phyloP scores from a whole-genome alignment of 306 rosid species.

The Malus fusca region DNA sequence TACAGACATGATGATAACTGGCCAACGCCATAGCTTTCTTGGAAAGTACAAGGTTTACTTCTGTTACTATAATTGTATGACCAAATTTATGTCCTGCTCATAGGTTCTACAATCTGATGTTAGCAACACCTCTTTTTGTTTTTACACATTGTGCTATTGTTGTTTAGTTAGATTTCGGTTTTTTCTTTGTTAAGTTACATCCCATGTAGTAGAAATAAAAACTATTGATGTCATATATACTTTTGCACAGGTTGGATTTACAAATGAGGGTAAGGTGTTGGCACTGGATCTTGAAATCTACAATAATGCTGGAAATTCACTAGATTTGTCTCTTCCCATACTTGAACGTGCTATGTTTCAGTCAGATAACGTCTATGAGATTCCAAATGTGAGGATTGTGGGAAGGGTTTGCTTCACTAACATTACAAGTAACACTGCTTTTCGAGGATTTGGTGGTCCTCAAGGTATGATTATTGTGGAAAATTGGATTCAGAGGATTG shows the following conservation, averaged over 20 bases:
- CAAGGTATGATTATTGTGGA: conserved; percentile 95
- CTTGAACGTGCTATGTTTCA: conserved; percentile 97
- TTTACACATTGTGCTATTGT: background rate
- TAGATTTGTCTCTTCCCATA: conserved; percentile 76
- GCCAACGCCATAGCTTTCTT: conserved; percentile 94
- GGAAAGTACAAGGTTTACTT: conserved; percentile 83
- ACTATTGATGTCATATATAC: conserved; percentile 9
- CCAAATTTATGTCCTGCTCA: background rate
- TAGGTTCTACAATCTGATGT: background rate
- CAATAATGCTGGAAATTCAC: conserved; percentile 85
- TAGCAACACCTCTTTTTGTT: background rate
- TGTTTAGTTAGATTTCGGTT: background rate
- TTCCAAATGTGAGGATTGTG: conserved; percentile 72
- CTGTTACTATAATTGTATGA: background rate
- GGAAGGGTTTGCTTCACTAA: conserved; percentile 90
- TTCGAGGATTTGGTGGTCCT: conserved; percentile 98
- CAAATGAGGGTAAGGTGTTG: conserved; percentile 81
- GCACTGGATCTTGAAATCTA: conserved; percentile 84
- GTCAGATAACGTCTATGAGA: conserved; percentile 92
- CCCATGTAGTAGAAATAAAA: conserved; percentile 7
- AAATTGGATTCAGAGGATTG: conserved; percentile 88
- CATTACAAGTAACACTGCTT: conserved; percentile 86
- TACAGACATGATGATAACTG: conserved; percentile 82
- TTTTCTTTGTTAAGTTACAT: conserved; percentile 7
- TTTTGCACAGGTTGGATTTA: conserved; percentile 70